Evolutionary conservation across 2,329 filamentous ascomycete genomes (phyloP).

Genomic region (Hypomyces perniciosus): DNA sequence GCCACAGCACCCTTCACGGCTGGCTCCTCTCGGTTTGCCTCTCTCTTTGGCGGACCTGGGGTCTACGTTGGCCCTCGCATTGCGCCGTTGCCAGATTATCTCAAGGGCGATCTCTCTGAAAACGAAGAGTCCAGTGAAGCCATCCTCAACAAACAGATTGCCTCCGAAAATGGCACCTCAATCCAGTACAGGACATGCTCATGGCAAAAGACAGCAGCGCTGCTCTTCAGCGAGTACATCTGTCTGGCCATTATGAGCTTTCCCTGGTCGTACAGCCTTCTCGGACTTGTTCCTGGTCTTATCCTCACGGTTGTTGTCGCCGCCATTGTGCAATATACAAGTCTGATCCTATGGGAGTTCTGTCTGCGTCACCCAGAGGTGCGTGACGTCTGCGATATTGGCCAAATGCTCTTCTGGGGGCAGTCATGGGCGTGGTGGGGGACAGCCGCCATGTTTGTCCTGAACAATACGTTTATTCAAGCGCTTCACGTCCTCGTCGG

Average conservation of each 20-base stretch:
- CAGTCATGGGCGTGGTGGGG: conserved; percentile 65
- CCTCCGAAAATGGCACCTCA: conserved; percentile 66
- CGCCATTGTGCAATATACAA: conserved; percentile 73
- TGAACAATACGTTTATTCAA: conserved; percentile 93
- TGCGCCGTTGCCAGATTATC: conserved; percentile 36
- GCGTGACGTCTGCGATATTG: conserved; percentile 88
- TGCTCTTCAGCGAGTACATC: conserved; percentile 94
- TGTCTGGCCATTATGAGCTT: conserved; percentile 92
- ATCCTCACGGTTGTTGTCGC: conserved; percentile 79
- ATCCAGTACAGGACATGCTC: conserved; percentile 92
- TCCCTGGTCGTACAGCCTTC: conserved; percentile 82
- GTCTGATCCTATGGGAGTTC: conserved; percentile 64
- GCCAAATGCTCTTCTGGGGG: conserved; percentile 90
- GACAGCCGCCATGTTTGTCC: conserved; percentile 77
- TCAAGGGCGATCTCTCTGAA: conserved; percentile 31
- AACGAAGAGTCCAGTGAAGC: conserved; percentile 41
- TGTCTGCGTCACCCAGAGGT: conserved; percentile 87
- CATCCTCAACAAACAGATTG: conserved; percentile 62
- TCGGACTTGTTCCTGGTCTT: conserved; percentile 78
- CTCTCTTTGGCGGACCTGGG: conserved; percentile 32
- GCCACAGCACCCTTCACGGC: conserved; percentile 10
- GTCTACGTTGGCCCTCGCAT: conserved; percentile 48
- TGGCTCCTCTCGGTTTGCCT: conserved; percentile 25
- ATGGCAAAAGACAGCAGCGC: conserved; percentile 88
- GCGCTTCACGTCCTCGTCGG: conserved; percentile 76